Evolutionary conservation across 73 alveolate species (phyloP).

Genomic region (Urostyla sp.): DNA sequence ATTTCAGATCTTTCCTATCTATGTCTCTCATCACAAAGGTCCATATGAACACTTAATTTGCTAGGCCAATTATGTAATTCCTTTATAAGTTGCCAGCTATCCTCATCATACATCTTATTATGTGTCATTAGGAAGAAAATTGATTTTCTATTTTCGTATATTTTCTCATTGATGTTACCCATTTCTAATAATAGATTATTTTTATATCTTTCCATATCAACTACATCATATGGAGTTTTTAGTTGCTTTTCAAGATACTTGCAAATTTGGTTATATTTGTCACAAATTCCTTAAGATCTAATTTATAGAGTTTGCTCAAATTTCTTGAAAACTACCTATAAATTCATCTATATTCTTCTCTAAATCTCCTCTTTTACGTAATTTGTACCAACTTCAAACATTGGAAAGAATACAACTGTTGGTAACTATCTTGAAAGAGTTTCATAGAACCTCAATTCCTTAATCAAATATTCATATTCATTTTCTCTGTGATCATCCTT

Average conservation of each 20-base stretch:
- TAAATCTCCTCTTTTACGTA: slow-evolving; percentile 39
- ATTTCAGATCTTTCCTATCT: slow-evolving; percentile 53
- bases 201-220: slow-evolving; percentile 65
- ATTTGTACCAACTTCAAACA: slow-evolving; percentile 48
- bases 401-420: slow-evolving; percentile 59
- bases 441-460: slow-evolving; percentile 53
- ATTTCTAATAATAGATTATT: slow-evolving; percentile 59
- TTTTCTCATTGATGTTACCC: slow-evolving; percentile 45
- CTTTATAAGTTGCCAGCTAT: slow-evolving; percentile 40
- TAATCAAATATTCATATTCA: slow-evolving; percentile 41
- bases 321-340: slow-evolving; percentile 31
- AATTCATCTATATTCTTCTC: slow-evolving; percentile 18
- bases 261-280: slow-evolving; percentile 45
- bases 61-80: slow-evolving; percentile 61
- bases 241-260: slow-evolving; percentile 41
- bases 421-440: slow-evolving; percentile 43
- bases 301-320: slow-evolving; percentile 41
- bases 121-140: slow-evolving; percentile 49
- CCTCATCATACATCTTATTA: slow-evolving; percentile 61
- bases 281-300: slow-evolving; percentile 43
- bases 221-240: slow-evolving; percentile 66
- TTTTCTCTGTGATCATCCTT: slow-evolving; percentile 29
- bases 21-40: slow-evolving; percentile 44
- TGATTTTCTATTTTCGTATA: slow-evolving; percentile 59
- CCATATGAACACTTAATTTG: slow-evolving; percentile 52